Evolutionary conservation across 2,329 filamentous ascomycete genomes (phyloP).

Genomic region (Zymoseptoria passerinii): DNA sequence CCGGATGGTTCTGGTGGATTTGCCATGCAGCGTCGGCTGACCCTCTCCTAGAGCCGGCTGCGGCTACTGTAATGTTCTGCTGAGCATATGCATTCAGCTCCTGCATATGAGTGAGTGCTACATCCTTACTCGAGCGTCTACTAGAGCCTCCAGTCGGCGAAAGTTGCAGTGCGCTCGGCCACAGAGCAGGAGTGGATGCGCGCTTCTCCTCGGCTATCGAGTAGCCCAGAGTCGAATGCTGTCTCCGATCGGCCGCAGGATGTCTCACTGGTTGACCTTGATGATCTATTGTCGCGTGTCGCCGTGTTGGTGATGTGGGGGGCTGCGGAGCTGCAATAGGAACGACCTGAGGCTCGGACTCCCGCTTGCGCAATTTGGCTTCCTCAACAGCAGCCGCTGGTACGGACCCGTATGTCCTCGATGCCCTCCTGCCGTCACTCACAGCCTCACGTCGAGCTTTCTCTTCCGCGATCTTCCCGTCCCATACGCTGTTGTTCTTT

Average conservation of each 20-base stretch:
- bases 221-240: constrained; percentile 17
- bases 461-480: constrained; percentile 57
- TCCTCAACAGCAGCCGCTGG: constrained; percentile 25
- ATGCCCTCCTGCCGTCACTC: constrained; percentile 15
- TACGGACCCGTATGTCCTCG: constrained; percentile 25
- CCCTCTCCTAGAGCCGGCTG: constrained; percentile 24
- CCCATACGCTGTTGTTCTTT: constrained; percentile 67
- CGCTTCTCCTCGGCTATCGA: constrained; percentile 17
- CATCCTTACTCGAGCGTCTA: constrained; percentile 31
- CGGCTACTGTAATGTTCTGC: constrained; percentile 14
- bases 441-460: constrained; percentile 39
- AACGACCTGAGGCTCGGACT: constrained; percentile 23
- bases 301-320: constrained; percentile 16
- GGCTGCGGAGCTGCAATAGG: constrained; percentile 14
- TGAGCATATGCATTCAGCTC: constrained; percentile 25
- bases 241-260: constrained; percentile 20
- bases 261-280: constrained; percentile 12
- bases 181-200: constrained; percentile 19
- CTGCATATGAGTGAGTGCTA: constrained; percentile 28
- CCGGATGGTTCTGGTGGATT: constrained; percentile 26
- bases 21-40: constrained; percentile 29
- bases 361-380: constrained; percentile 21
- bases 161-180: constrained; percentile 15
- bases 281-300: constrained; percentile 12
- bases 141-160: constrained; percentile 21